These are phyloP conservation scores for Myxozyma sirexii DNA, from an alignment of 805 yeast species.

Conservation along the genomic window DNA sequence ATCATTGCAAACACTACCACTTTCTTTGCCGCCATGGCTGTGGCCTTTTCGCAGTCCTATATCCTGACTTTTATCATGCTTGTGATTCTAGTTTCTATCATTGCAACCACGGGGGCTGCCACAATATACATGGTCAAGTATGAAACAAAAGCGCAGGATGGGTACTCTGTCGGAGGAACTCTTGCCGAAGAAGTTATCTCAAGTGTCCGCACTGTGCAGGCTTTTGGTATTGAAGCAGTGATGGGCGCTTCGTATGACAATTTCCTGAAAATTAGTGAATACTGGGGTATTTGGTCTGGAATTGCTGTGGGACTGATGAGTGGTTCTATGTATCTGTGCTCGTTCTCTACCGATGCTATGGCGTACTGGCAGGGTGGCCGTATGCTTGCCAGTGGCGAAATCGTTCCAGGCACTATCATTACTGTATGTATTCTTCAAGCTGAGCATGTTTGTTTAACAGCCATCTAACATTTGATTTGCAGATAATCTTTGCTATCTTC, in stretches of 20 bases:
- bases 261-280: constrained; percentile 37
- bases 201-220: constrained; percentile 47
- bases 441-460: not conserved
- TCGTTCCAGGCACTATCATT: constrained; percentile 27
- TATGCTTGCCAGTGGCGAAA: constrained; percentile 27
- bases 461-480: constrained; percentile 43
- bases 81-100: constrained; percentile 42
- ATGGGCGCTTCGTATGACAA: constrained; percentile 42
- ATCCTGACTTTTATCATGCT: constrained; percentile 45
- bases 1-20: constrained; percentile 46
- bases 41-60: constrained; percentile 45
- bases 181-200: constrained; percentile 49
- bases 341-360: constrained; percentile 37
- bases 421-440: constrained; percentile 30
- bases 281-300: constrained; percentile 31
- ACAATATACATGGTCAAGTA: constrained; percentile 39
- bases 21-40: constrained; percentile 45
- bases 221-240: constrained; percentile 48
- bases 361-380: constrained; percentile 40
- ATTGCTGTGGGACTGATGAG: constrained; percentile 40
- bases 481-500: constrained; percentile 46
- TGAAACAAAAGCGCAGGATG: constrained; percentile 24
- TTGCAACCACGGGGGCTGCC: constrained; percentile 40
- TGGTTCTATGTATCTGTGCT: constrained; percentile 35
- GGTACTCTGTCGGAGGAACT: constrained; percentile 36